Evolutionary conservation across 2,329 filamentous ascomycete genomes (phyloP).

Genomic region (Ascochyta rabiei): DNA sequence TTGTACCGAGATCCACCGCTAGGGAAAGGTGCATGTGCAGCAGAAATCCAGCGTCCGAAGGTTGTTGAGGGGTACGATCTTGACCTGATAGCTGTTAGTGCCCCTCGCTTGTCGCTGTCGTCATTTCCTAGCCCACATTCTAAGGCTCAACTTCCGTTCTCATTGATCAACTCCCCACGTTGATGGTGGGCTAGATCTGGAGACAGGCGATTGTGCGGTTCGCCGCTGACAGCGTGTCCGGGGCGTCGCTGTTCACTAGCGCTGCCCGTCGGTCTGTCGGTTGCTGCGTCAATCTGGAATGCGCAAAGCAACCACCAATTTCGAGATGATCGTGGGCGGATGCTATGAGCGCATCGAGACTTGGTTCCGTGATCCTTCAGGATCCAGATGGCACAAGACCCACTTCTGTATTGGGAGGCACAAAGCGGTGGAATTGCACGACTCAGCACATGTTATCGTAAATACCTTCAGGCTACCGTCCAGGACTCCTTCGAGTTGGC

Average conservation of each 20-base stretch:
- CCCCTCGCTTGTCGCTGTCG: conserved; percentile 18
- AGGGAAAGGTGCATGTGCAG: conserved; percentile 24
- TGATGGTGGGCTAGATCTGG: conserved; percentile 20
- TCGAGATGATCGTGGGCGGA: conserved; percentile 2
- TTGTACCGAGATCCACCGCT: conserved; percentile 20
- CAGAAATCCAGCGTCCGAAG: conserved; percentile 17
- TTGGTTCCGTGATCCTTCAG: conserved; percentile 6
- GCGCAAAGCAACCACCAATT: conserved; percentile 2
- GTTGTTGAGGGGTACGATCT: conserved; percentile 14
- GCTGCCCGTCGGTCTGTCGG: conserved; percentile 23
- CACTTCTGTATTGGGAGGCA: conserved; percentile 8
- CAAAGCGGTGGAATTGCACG: conserved; percentile 9
- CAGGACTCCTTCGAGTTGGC: not conserved
- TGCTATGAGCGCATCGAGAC: conserved; percentile 2
- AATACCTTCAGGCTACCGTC: not conserved
- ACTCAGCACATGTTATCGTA: conserved; percentile 1
- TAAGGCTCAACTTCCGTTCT: conserved; percentile 20
- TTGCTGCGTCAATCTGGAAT: conserved; percentile 2
- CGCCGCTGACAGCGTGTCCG: conserved; percentile 25
- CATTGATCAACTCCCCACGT: conserved; percentile 26
- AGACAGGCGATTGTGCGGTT: conserved; percentile 11
- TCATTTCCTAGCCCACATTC: conserved; percentile 17
- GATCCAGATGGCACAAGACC: conserved; percentile 14
- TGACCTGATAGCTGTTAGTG: conserved; percentile 16
- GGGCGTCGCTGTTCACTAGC: conserved; percentile 25